Conservation (phyloP, 495 filamentous ascomycete species). For the Usnea hakonensis region DNA sequence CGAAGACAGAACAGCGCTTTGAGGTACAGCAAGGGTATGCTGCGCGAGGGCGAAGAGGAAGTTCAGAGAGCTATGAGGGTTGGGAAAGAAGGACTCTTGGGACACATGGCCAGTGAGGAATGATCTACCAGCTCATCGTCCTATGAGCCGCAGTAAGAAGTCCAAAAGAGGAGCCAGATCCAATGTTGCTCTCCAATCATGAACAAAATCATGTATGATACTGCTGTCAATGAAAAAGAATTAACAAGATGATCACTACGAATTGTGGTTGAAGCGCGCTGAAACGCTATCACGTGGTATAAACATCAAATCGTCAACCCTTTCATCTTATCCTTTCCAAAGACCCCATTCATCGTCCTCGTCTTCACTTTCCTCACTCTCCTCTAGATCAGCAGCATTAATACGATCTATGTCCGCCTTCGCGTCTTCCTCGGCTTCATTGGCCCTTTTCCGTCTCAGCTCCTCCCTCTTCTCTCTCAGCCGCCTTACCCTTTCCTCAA, state of each 20-base stretch:
- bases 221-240: background rate
- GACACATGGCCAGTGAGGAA: constrained; percentile 44
- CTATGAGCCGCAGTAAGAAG: background rate
- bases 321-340: constrained; percentile 41
- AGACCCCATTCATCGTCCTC: constrained; percentile 60
- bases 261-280: background rate
- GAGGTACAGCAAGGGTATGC: constrained; percentile 53
- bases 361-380: constrained; percentile 46
- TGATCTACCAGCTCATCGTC: background rate
- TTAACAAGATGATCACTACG: background rate
- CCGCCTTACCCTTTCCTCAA: constrained; percentile 70
- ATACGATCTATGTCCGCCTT: constrained; percentile 32
- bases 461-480: constrained; percentile 65
- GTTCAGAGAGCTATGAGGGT: constrained; percentile 72
- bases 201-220: background rate
- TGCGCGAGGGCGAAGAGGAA: constrained; percentile 71
- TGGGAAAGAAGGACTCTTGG: constrained; percentile 60
- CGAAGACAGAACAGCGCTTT: constrained; percentile 57
- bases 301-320: background rate
- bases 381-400: constrained; percentile 36
- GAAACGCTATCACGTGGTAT: constrained; percentile 34
- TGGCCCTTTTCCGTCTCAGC: constrained; percentile 52
- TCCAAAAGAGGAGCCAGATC: background rate
- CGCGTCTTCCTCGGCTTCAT: constrained; percentile 39
- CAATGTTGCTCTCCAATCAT: background rate